Evolutionary conservation across 257 asterid species (phyloP), one percentile per base, ranked within the genome.

Genomic region (Leonotis leonurus): DNA sequence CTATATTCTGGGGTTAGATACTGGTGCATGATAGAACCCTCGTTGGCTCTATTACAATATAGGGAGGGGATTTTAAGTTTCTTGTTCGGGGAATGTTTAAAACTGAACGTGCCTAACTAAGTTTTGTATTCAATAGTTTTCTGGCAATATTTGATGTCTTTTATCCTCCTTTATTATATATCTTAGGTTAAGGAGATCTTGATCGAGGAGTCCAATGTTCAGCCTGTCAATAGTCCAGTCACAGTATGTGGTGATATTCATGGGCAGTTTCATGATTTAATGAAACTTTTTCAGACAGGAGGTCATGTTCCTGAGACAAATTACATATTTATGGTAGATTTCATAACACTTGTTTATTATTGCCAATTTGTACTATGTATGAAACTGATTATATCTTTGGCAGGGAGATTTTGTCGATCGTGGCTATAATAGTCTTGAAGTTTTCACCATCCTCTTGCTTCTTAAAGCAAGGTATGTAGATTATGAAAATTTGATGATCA

Each of bases 351-450:
- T 35, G 26, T 39, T 11, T 29, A 12, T 50, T 24, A 8, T 60
- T 60, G 63, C 24, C 64, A 22, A 20, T 52, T 70, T 25, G 14
- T 44, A 21, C 62, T 13, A 21, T 64, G 45, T 35, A 44, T 66
- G 33, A 18, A 29, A 26, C 49, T 41, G 39, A 46, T 65, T 17
- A 13, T 66, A 54, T 12, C 18, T 43, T 14, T 41, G 49, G 49
- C 81, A 92, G 98, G 98, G 98, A 68, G 98, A 92, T 73, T 92
- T 92, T 78, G 98, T 92, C 68, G 98, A 92, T 68, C 98, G 98
- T 65, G 98, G 98, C 52, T 92, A 92, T 61, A 92, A 92, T 72
- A 92, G 98, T 80, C 81, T 92, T 37, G 98, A 92, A 80, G 97
- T 89, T 66, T 92, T 92, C 80, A 86, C 95, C 45, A 92, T 92